Conservation (phyloP, 257 asterid genomes). For the Lantana camara region DNA sequence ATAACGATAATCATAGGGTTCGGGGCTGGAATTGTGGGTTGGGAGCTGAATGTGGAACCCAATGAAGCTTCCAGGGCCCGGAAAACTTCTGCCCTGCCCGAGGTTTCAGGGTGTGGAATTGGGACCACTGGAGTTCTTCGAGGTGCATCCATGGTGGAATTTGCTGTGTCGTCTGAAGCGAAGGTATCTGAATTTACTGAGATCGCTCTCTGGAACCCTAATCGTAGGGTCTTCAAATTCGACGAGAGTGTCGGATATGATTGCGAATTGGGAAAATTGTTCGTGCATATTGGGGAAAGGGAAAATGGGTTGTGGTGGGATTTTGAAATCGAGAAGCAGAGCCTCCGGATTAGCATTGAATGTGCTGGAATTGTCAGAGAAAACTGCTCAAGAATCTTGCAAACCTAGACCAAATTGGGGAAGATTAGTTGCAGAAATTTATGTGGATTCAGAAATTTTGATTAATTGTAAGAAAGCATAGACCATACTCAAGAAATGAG, state of each 20-base stretch:
- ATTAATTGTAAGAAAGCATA: conserved; percentile 23
- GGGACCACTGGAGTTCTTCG: conserved; percentile 48
- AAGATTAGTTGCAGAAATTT: background rate
- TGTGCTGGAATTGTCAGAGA: conserved; percentile 7
- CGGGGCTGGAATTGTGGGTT: conserved; percentile 66
- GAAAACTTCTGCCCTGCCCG: conserved; percentile 60
- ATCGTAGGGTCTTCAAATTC: conserved; percentile 37
- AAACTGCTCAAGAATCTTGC: conserved; percentile 4
- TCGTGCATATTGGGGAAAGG: conserved; percentile 39
- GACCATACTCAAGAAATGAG: background rate
- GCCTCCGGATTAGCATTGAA: conserved; percentile 71
- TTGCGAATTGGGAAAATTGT: conserved; percentile 38
- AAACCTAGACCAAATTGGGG: background rate
- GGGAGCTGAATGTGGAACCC: conserved; percentile 72
- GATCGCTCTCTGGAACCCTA: conserved; percentile 34
- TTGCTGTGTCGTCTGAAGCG: conserved; percentile 40
- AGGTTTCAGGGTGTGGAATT: conserved; percentile 57
- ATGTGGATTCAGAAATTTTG: conserved; percentile 1
- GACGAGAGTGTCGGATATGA: conserved; percentile 30
- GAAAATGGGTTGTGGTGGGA: conserved; percentile 47
- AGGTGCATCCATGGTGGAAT: conserved; percentile 53
- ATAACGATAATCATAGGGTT: conserved; percentile 78
- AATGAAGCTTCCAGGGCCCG: conserved; percentile 82
- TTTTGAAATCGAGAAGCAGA: conserved; percentile 55
- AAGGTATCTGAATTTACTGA: conserved; percentile 34